Base-by-base conservation (phyloP, 225 moss, liverwort and hornwort genomes). In the Pseudisothecium myosuroides region DNA sequence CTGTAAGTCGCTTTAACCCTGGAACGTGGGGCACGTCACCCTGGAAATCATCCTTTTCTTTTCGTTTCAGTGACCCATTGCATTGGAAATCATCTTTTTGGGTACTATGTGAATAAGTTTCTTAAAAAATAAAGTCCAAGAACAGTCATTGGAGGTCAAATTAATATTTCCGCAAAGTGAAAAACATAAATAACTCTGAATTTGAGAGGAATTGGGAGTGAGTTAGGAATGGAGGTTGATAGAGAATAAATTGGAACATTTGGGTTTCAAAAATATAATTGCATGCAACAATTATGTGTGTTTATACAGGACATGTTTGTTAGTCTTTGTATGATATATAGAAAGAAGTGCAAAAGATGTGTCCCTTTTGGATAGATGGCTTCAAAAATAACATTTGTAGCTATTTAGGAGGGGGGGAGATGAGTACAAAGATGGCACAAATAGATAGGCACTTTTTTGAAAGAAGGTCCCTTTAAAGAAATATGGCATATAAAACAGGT, bases 21-120 rank as follows among this genome's bases (percentile, higher is more conserved):
- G 2, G 20, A 49, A 32, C 0, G 5, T 0, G 0, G 7, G 20
- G 50, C 12, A 20, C 4, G 50, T 32, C 20, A 49, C 4, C 1
- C 0, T 21, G n/a, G 2, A n/a, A 67, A n/a, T 37, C 37, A 66
- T 20, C 11, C 19, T 45, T 45, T n/a, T n/a, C n/a, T n/a, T n/a
- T n/a, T n/a, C n/a, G n/a, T n/a, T n/a, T n/a, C n/a, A n/a, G n/a
- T n/a, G n/a, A n/a, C n/a, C n/a, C n/a, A n/a, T n/a, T n/a, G n/a
- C n/a, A n/a, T n/a, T n/a, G n/a, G n/a, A n/a, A n/a, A n/a, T n/a
- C 36, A 52, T 52, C 52, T 16, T 52, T 67, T 37, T 0, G 11
- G 21, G 12, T 21, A 67, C 21, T 0, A 0, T 21, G 20, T 20
- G 27, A 32, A 49, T 32, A 2, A 18, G 12, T 75, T 31, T 19